Base-by-base conservation (phyloP, 2,329 filamentous ascomycete genomes). In the Fusarium newnesense region DNA sequence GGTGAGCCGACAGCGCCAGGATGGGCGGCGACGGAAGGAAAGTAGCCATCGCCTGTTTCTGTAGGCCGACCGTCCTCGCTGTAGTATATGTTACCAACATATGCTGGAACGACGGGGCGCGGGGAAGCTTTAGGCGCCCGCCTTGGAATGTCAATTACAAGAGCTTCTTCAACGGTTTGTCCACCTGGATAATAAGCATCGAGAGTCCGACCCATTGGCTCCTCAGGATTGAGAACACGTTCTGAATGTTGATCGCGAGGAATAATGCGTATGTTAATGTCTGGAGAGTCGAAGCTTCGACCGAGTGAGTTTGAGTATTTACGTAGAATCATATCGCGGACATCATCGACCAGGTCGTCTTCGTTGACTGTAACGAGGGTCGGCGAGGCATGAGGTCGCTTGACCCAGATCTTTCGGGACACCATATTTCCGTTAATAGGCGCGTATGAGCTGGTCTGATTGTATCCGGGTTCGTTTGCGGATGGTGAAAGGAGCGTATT, bases 281-380 rank as follows among this genome's bases (percentile, higher is more conserved):
- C 96, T 18, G 96, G 96, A 16, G 96, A 89, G 83, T 99, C 96
- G 81, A 95, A 98, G 59, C 89, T 93, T 76, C 91, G 91, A 57
- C 96, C 96, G 32, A 99, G 87, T 19, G 95, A 97, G 83, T 99
- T 98, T 76, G 91, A 91, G 82, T 98, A 99, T 85, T 98, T 98
- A 78, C 90, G 91, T 76, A 98, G 85, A 64, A 98, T 96, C 86
- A 94, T 90, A 76, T 98, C 96, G 76, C 96, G 93, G 70, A 97
- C 92, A 83, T 98, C 96, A 81, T 99, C 96, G 64, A 98, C 95
- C 76, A 98, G 85, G 79, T 97, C 95, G 77, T 97, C 94, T 78
- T 97, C 93, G 76, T 90, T 88, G 77, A 97, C 93, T 69, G 92
- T 91, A 62, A 99, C 92, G 78, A 96, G 87, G 19, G 96, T 99